Percentiles rank a stretch among this genome's conserved stretches.
Conservation (phyloP, 305 asterid species). For the Euphrasia arctica region DNA sequence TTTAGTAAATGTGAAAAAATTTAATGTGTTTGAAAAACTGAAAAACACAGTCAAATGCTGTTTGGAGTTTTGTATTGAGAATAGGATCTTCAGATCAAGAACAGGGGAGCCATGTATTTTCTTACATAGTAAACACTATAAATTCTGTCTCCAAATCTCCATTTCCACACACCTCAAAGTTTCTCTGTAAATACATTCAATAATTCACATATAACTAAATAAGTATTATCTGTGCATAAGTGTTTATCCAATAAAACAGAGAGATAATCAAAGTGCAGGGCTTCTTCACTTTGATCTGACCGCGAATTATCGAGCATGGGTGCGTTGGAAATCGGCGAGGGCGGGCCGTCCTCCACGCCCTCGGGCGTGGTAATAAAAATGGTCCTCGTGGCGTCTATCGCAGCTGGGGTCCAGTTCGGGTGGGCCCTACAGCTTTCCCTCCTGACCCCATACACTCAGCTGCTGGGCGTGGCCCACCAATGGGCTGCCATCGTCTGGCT, state of each 20-base stretch:
- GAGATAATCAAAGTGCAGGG: too few relatives aligned
- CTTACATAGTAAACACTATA: background rate
- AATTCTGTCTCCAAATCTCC: background rate
- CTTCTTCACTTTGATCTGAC: too few relatives aligned
- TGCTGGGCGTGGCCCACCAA: slow-evolving; percentile 69
- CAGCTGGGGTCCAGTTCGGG: slow-evolving; percentile 91
- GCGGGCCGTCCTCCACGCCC: background rate
- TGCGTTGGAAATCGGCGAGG: background rate
- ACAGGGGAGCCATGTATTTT: too few relatives aligned
- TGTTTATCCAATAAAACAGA: too few relatives aligned
- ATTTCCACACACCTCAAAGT: background rate
- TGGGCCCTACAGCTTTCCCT: slow-evolving; percentile 94
- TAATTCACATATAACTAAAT: too few relatives aligned
- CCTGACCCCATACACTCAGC: slow-evolving; percentile 83
- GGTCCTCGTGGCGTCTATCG: slow-evolving; percentile 69
- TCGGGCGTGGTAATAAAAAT: slow-evolving; percentile 37
- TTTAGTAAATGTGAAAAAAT: too few relatives aligned
- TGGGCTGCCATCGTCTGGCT: slow-evolving; percentile 87
- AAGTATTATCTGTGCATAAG: too few relatives aligned
- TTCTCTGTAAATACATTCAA: background rate
- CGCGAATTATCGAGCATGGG: background rate
- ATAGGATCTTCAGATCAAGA: too few relatives aligned
- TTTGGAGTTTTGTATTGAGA: too few relatives aligned
- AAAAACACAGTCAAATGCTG: too few relatives aligned
- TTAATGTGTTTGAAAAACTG: too few relatives aligned